Base-by-base conservation (phyloP, 2,329 filamentous ascomycete species). In the Pezicula carpinea region DNA sequence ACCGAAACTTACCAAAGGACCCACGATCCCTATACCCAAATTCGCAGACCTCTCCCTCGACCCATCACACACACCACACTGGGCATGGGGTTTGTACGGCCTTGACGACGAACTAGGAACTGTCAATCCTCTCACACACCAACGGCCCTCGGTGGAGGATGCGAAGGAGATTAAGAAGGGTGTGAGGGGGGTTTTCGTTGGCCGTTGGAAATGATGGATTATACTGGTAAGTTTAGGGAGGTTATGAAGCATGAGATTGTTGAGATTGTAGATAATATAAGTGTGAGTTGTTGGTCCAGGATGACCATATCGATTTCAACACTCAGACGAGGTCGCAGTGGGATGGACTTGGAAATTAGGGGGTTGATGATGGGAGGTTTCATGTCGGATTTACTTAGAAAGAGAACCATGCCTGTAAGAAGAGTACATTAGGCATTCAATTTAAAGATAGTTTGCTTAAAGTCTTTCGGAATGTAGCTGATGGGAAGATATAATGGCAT, bases 291-390 rank as follows among this genome's bases (percentile, higher is more conserved):
- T 13, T 21, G 2, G 31, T n/a, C n/a, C n/a, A 41, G 39, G 39
- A 41, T 23, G 39, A 41, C 13, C 10, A 13, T 14, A 14, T 41
- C 8, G 39, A 41, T 17, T 44, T 44, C 15, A 44, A 44, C 15
- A 32, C 42, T 3, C 42, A 44, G 18, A 32, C 29, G 19, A 34
- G 26, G 10, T 34, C 26, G 19, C 42, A 44, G 18, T 75, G 72
- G 72, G 72, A 74, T 60, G 71, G 72, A 6, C 71, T 74, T 48
- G 63, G 71, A 8, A 72, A 76, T 51, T 76, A 70, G 64, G 40
- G 40, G n/a, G 22, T 41, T 13, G 39, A 41, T n/a, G 39, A 41
- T 11, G 39, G 39, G 17, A 19, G 39, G 7, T 44, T 36, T 18
- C 38, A 44, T 21, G 26, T 15, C 13, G 43, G 43, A 4, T n/a